Evolutionary conservation across 2,329 filamentous ascomycete species (phyloP).

Genomic region (Orbilia javanica): DNA sequence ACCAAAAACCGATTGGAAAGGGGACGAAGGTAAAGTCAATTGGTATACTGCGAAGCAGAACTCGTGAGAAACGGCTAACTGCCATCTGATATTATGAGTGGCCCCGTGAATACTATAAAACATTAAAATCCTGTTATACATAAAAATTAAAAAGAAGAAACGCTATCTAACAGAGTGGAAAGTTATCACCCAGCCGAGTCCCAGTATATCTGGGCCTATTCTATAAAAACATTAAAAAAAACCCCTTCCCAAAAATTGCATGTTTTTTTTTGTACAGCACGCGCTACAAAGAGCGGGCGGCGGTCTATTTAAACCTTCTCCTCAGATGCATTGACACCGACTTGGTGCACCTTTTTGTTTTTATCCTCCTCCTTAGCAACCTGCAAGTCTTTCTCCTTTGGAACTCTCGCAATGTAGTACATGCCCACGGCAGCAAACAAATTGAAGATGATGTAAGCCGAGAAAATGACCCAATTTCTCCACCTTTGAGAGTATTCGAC

Average conservation of each 20-base stretch:
- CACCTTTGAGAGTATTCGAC: slow-evolving; percentile 73
- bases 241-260: slow-evolving; percentile 13
- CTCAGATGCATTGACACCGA: slow-evolving; percentile 46
- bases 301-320: slow-evolving; percentile 34
- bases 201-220: slow-evolving; percentile 1
- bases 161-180: slow-evolving; percentile 40
- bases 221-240: slow-evolving; percentile 19
- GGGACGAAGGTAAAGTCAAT: slow-evolving; percentile 10
- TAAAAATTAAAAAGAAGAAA: slow-evolving; percentile 19
- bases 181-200: not conserved
- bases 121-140: slow-evolving; percentile 33
- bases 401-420: slow-evolving; percentile 71
- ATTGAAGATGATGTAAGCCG: slow-evolving; percentile 73
- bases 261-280: slow-evolving; percentile 9
- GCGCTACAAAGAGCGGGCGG: not conserved
- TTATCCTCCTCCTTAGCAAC: slow-evolving; percentile 46
- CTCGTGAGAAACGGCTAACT: slow-evolving; percentile 13
- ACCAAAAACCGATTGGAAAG: not conserved
- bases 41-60: not conserved
- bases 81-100: slow-evolving; percentile 21
- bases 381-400: slow-evolving; percentile 64
- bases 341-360: slow-evolving; percentile 56
- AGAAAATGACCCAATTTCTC: slow-evolving; percentile 77
- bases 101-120: slow-evolving; percentile 22
- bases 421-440: slow-evolving; percentile 70